Percentiles rank a stretch among this genome's conserved stretches.
Conservation (phyloP, 768 basidiomycete genomes). For the Guyanaporus albipodus region DNA sequence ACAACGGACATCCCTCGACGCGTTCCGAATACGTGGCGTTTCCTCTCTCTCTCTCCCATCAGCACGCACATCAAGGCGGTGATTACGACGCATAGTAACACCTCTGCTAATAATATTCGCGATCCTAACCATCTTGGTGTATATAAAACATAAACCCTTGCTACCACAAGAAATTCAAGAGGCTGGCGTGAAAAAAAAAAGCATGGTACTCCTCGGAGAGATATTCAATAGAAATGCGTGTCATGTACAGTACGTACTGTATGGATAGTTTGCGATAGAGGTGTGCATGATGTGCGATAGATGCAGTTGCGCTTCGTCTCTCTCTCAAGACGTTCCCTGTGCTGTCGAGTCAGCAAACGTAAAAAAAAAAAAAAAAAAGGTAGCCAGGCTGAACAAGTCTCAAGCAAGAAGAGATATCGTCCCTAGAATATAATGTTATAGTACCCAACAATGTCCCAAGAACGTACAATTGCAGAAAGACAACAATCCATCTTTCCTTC, state of each 20-base stretch:
- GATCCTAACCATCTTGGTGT: conserved; percentile 8
- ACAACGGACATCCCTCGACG: conserved; percentile 4
- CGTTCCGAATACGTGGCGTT: not conserved
- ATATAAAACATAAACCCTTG: conserved; percentile 12
- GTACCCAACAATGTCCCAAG: conserved; percentile 34
- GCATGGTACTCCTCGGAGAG: conserved; percentile 8
- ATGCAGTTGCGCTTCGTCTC: conserved; percentile 18
- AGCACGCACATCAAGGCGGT: conserved; percentile 1
- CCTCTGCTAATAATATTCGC: conserved; percentile 21
- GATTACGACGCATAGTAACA: conserved; percentile 16
- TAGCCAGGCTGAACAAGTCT: conserved; percentile 14
- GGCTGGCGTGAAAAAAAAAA: not conserved
- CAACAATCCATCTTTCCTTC: conserved; percentile 7
- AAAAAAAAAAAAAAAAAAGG: conserved; percentile 10
- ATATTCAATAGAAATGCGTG: conserved; percentile 27
- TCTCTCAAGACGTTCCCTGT: conserved; percentile 7
- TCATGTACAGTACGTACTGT: conserved; percentile 31
- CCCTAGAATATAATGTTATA: conserved; percentile 36
- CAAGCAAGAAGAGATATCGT: conserved; percentile 29
- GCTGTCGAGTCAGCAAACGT: conserved; percentile 2
- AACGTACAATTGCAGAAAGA: conserved; percentile 28
- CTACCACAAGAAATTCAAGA: conserved; percentile 16
- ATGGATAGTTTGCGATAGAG: conserved; percentile 23
- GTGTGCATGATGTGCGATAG: conserved; percentile 22
- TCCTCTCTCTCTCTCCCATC: not conserved